Conservation (phyloP, 208 protist genomes). For the Tetramitus jugosus region DNA sequence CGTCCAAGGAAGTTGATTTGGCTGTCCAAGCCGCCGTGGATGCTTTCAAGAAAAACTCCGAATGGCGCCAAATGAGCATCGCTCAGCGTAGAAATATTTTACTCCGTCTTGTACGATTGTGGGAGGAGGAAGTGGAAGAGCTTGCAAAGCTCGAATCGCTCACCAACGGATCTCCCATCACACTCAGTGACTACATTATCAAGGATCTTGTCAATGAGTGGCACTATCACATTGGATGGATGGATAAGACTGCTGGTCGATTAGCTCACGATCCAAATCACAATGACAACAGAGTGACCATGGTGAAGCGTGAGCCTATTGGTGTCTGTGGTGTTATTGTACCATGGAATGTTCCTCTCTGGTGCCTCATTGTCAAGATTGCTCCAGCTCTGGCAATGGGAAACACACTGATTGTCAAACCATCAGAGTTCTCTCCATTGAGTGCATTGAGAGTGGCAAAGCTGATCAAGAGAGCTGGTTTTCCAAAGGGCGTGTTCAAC, state of each 20-base stretch:
- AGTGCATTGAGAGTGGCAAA: conserved; percentile 62
- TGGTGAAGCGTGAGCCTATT: not conserved
- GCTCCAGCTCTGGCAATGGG: conserved; percentile 65
- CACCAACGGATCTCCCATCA: conserved; percentile 75
- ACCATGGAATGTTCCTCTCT: conserved; percentile 18
- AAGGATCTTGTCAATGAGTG: conserved; percentile 47
- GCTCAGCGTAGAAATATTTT: conserved; percentile 49
- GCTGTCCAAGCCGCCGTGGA: conserved; percentile 61
- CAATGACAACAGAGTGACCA: not conserved
- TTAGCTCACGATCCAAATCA: conserved; percentile 40
- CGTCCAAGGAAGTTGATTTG: conserved; percentile 60
- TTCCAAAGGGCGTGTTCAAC: conserved; percentile 71
- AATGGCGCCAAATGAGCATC: conserved; percentile 45
- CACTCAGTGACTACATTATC: not conserved
- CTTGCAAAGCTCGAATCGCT: conserved; percentile 65
- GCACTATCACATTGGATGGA: conserved; percentile 71
- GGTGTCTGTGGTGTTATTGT: not conserved
- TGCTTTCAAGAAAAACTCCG: conserved; percentile 40
- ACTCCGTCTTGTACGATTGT: conserved; percentile 59
- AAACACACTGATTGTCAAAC: conserved; percentile 71
- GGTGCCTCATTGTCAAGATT: conserved; percentile 48
- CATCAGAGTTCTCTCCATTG: conserved; percentile 71
- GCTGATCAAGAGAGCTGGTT: conserved; percentile 62
- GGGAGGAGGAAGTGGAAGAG: conserved; percentile 55
- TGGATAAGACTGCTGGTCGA: conserved; percentile 75